These are phyloP conservation scores for Blastobotrys attinorum DNA, from an alignment of 805 yeast genomes.

Conservation along the genomic window DNA sequence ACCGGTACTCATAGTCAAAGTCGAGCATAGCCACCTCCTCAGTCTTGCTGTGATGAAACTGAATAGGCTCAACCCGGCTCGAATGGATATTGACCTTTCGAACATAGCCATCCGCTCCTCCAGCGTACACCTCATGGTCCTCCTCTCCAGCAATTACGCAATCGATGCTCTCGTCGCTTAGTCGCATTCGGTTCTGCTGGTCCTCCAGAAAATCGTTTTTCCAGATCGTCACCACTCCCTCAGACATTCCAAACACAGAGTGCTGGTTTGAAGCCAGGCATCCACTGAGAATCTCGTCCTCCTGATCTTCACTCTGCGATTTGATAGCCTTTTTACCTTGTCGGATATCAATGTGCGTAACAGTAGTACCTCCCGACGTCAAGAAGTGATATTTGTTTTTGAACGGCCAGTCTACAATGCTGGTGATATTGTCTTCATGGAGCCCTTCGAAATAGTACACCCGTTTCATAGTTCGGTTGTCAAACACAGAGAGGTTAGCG, in stretches of 20 bases:
- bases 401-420: conserved; percentile 60
- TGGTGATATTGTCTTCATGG: conserved; percentile 64
- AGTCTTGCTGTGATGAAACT: conserved; percentile 14
- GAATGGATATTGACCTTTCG: conserved; percentile 56
- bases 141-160: conserved; percentile 18
- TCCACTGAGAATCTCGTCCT: conserved; percentile 80
- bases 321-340: conserved; percentile 43
- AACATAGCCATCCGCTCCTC: conserved; percentile 37
- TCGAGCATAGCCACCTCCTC: conserved; percentile 70
- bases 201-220: conserved; percentile 52
- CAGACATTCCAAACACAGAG: conserved; percentile 80
- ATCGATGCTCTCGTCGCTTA: conserved; percentile 33
- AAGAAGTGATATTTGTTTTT: conserved; percentile 72
- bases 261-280: conserved; percentile 55
- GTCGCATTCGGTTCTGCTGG: conserved; percentile 68
- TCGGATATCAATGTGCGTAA: conserved; percentile 71
- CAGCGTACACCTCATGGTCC: conserved; percentile 20
- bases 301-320: conserved; percentile 77
- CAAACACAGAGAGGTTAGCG: conserved; percentile 59
- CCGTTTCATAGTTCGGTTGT: conserved; percentile 43
- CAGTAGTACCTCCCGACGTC: conserved; percentile 73
- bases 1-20: conserved; percentile 70
- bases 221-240: conserved; percentile 87
- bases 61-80: conserved; percentile 49
- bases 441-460: conserved; percentile 44